Evolutionary conservation across 345 rosid species (phyloP).

Genomic region (Lepidium africanum): DNA sequence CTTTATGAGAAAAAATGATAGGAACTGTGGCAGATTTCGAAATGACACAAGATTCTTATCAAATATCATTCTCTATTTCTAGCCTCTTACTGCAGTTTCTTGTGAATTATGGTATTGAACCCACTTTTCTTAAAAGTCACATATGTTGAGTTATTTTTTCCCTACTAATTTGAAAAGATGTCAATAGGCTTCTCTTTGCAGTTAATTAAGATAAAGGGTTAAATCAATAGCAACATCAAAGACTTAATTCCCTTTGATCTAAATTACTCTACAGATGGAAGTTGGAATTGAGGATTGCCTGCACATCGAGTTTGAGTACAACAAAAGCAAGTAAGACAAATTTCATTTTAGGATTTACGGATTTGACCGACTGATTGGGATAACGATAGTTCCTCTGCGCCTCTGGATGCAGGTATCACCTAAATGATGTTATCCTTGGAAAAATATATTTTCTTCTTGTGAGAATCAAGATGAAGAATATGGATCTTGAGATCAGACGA

Average conservation of each 20-base stretch:
- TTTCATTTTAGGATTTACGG: not conserved
- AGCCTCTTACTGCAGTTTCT: not conserved
- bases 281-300: constrained; percentile 98
- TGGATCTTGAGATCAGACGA: constrained; percentile 98
- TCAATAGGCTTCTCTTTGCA: not conserved
- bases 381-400: not conserved
- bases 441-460: constrained; percentile 98
- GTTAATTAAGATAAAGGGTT: not conserved
- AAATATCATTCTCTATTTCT: not conserved
- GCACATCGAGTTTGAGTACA: constrained; percentile 98
- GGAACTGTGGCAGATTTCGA: not conserved
- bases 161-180: not conserved
- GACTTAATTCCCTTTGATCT: not conserved
- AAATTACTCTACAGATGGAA: constrained; percentile 71
- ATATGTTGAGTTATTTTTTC: not conserved
- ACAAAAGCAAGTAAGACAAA: constrained; percentile 81
- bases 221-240: not conserved
- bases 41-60: not conserved
- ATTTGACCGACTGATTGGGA: not conserved
- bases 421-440: constrained; percentile 94
- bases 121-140: not conserved
- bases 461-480: constrained; percentile 96
- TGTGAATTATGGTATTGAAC: not conserved
- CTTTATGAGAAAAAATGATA: not conserved
- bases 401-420: constrained; percentile 65